These are phyloP conservation scores for Fraxinus velutina DNA, from an alignment of 305 asterid species.

Conservation along the genomic window DNA sequence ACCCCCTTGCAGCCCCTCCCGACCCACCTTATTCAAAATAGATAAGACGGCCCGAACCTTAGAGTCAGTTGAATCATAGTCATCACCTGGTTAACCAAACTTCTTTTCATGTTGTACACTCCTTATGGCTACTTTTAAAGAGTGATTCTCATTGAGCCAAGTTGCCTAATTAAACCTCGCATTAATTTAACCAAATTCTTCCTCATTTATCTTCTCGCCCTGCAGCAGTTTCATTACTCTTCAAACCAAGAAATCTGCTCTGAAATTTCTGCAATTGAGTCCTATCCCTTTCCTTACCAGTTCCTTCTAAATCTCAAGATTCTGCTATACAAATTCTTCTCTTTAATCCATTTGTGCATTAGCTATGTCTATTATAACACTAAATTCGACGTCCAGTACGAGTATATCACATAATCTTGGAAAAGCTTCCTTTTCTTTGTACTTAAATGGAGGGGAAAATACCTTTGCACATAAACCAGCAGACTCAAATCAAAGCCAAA, in stretches of 20 bases:
- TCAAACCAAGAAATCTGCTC: neutral
- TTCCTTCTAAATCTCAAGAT: neutral
- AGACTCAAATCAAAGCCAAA: slow-evolving; percentile 27
- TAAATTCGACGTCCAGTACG: slow-evolving; percentile 36
- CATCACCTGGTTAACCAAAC: neutral
- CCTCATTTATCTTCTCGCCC: slow-evolving; percentile 3
- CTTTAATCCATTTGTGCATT: slow-evolving; percentile 12
- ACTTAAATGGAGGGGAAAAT: slow-evolving; percentile 43
- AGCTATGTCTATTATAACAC: slow-evolving; percentile 44
- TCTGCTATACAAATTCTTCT: neutral
- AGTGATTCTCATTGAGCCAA: slow-evolving; percentile 20
- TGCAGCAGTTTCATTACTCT: neutral
- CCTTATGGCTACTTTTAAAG: slow-evolving; percentile 5
- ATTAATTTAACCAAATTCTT: slow-evolving; percentile 1
- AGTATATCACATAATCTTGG: slow-evolving; percentile 21
- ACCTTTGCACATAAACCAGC: slow-evolving; percentile 34
- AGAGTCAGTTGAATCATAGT: slow-evolving; percentile 24
- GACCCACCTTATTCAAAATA: neutral
- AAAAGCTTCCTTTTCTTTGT: slow-evolving; percentile 52
- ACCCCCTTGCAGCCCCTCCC: neutral
- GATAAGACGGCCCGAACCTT: neutral
- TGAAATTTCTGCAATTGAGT: neutral
- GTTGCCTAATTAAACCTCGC: slow-evolving; percentile 20
- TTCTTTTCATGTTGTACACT: neutral
- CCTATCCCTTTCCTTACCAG: neutral